Base-by-base conservation (phyloP, 1,139 yeast species). In the Candida sojae region DNA sequence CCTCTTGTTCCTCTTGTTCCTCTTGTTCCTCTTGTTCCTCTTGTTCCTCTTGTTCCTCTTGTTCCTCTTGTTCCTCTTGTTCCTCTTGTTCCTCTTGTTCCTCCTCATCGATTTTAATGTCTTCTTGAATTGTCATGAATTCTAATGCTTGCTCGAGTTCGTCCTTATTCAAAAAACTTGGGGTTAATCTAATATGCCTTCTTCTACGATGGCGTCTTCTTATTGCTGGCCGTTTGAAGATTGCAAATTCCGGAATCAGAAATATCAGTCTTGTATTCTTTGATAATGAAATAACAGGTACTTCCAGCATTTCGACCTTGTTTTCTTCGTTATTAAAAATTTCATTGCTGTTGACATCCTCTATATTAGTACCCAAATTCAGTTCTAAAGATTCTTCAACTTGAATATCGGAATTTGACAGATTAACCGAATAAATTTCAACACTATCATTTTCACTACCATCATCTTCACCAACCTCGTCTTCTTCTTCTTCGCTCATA, bases 201-300 rank as follows among this genome's bases (percentile, higher is more conserved):
- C 48, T 45, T 36, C 38, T 45, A 12, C 44, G 37, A 23, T 36
- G 48, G 29, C 38, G 44, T 25, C 40, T 37, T 21, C 38, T 36
- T 8, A 45, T 42, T 23, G 38, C 40, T 33, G 39, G 31, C 37
- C 35, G 39, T 34, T 30, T 42, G 8, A 28, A 21, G 17, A 12
- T 21, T 5, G 23, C 10, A 28, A 26, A 11, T 12, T 28, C n/a
- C 12, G 41, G 26, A 3, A 38, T n/a, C 33, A 9, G 32, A 11
- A 38, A 13, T 8, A 28, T 10, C 10, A n/a, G 17, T 23, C 31
- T 25, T 9, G 29, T 5, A 17, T n/a, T 35, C 8, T 23, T 12
- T 17, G 21, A 17, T 17, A 17, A 17, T 17, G 21, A 3, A 3
- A 17, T 17, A 17, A 17, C 21, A 17, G 21, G 21, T 17, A 17